These are phyloP conservation scores for Trichoderma pleuroti DNA, from an alignment of 2,329 filamentous ascomycete species.

Conservation along the genomic window DNA sequence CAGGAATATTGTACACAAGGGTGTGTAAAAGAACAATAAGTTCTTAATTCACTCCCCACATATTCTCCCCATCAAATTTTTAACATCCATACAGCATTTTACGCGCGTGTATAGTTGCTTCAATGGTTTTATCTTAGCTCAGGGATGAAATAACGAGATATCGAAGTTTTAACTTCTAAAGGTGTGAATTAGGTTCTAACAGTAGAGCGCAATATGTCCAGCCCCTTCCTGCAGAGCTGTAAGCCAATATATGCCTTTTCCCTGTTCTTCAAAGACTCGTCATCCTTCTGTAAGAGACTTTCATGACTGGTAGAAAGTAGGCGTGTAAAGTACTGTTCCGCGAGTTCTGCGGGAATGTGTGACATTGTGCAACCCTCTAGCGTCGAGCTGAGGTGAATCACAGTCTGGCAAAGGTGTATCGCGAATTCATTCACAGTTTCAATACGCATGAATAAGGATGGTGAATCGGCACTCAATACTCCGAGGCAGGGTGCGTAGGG, in stretches of 20 bases:
- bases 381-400: not conserved
- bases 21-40: accelerated
- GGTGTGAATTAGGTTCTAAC: not conserved
- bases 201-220: not conserved
- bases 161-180: not conserved
- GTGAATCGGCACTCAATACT: not conserved
- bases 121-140: not conserved
- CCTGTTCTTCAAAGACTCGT: not conserved
- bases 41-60: not conserved
- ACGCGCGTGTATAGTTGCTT: not conserved
- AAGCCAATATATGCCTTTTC: not conserved
- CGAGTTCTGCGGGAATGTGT: not conserved
- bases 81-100: accelerated
- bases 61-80: accelerated
- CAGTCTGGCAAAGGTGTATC: not conserved
- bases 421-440: not conserved
- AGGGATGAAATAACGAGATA: not conserved
- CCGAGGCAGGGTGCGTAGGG: not conserved
- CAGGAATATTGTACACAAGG: not conserved
- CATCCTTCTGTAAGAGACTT: not conserved
- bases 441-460: not conserved
- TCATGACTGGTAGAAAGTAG: not conserved
- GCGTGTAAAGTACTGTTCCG: not conserved
- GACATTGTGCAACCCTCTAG: not conserved
- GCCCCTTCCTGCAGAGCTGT: not conserved